Evolutionary conservation across 225 moss, liverwort and hornwort genomes (phyloP).

Genomic region (Rhytidiadelphus loreus): DNA sequence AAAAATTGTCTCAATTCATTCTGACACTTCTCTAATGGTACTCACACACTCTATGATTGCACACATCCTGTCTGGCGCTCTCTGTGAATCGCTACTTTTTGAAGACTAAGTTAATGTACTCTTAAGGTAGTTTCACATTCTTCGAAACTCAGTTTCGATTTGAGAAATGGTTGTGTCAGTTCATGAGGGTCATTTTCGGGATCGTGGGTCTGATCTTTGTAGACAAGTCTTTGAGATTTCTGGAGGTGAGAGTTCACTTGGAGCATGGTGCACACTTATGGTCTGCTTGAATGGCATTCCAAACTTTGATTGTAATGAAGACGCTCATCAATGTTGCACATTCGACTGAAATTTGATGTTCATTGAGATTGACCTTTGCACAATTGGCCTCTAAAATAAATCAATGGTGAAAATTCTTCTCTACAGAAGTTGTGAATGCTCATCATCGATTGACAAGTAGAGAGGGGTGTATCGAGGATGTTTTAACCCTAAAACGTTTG

Average conservation of each 20-base stretch:
- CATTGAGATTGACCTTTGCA: background rate
- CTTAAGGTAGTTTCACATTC: background rate
- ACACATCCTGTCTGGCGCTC: background rate
- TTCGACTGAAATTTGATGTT: too few relatives aligned
- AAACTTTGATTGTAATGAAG: background rate
- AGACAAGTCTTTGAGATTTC: background rate
- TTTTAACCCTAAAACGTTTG: background rate
- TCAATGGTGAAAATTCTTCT: background rate
- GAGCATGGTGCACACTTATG: background rate
- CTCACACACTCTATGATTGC: too few relatives aligned
- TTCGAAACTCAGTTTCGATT: background rate
- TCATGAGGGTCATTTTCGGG: background rate
- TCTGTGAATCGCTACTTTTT: too few relatives aligned
- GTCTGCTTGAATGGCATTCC: too few relatives aligned
- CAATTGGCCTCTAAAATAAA: background rate
- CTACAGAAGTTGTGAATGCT: background rate
- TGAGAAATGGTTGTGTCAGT: background rate
- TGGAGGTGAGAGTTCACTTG: background rate
- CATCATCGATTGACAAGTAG: background rate
- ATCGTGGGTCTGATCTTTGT: background rate
- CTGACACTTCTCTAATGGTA: background rate
- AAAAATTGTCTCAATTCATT: background rate
- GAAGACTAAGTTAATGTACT: background rate
- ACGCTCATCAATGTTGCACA: background rate
- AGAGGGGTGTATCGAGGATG: background rate